phyloP scores from a whole-genome alignment of 495 filamentous ascomycete species.

The Xylaria curta region DNA sequence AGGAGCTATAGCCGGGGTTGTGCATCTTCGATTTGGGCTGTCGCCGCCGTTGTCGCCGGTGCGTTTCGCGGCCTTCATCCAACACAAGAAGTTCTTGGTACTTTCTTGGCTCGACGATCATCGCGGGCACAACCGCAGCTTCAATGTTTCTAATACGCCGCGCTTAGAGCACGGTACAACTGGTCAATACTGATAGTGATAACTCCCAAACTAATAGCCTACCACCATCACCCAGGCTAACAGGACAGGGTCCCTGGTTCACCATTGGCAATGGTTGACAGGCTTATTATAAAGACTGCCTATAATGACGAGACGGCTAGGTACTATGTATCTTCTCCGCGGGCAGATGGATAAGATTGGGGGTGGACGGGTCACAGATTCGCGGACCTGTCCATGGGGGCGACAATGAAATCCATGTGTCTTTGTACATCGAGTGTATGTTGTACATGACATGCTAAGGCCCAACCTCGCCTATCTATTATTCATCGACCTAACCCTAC shows the following conservation, averaged over 20 bases:
- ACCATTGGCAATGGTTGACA: constrained; percentile 2
- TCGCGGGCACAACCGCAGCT: constrained; percentile 13
- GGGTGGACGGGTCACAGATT: constrained; percentile 20
- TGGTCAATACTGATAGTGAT: constrained; percentile 1
- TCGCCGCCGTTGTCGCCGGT: constrained; percentile 26
- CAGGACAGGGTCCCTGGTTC: constrained; percentile 11
- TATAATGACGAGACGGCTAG: constrained; percentile 13
- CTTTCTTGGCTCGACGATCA: constrained; percentile 22
- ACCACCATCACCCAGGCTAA: constrained; percentile 6
- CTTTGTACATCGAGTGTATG: constrained; percentile 20
- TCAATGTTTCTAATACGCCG: constrained; percentile 17
- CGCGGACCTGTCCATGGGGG: constrained; percentile 16
- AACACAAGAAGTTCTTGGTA: constrained; percentile 18
- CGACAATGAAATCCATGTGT: constrained; percentile 15
- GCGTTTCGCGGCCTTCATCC: background rate
- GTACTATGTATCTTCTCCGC: constrained; percentile 22
- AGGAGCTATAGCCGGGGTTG: constrained; percentile 19
- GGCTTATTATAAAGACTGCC: constrained; percentile 9
- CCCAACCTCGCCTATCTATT: constrained; percentile 15
- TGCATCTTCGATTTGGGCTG: constrained; percentile 24
- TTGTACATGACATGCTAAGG: constrained; percentile 6
- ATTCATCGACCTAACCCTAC: constrained; percentile 10
- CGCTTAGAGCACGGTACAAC: constrained; percentile 3
- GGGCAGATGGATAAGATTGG: constrained; percentile 24
- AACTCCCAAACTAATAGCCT: constrained; percentile 5